Evolutionary conservation across 2,329 filamentous ascomycete genomes (phyloP).

Genomic region (Fusarium sp.): DNA sequence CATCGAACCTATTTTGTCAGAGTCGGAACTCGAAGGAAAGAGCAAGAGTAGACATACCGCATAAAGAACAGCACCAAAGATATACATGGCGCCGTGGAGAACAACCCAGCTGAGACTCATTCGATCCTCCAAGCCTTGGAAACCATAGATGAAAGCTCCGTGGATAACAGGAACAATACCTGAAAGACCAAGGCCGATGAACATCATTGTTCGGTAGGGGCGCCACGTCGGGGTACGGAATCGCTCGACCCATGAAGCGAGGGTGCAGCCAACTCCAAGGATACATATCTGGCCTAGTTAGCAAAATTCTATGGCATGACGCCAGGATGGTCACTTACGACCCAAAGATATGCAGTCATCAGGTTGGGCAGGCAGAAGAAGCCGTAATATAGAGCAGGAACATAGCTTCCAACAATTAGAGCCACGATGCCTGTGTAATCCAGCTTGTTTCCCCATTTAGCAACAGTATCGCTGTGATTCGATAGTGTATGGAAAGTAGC

Average conservation of each 20-base stretch:
- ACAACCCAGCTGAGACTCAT: conserved; percentile 87
- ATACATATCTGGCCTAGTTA: conserved; percentile 72
- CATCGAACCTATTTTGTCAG: conserved; percentile 71
- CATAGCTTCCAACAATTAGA: conserved; percentile 90
- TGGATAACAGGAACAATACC: conserved; percentile 87
- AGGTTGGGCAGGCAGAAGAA: conserved; percentile 77
- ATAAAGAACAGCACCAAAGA: conserved; percentile 86
- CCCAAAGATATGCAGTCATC: conserved; percentile 77
- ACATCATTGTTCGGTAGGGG: conserved; percentile 88
- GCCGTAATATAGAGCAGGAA: conserved; percentile 89
- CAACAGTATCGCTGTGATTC: conserved; percentile 84
- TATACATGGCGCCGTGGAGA: conserved; percentile 84
- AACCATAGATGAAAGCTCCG: conserved; percentile 75
- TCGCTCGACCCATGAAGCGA: conserved; percentile 80
- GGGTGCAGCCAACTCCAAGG: conserved; percentile 79
- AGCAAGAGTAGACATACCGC: conserved; percentile 67
- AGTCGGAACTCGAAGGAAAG: conserved; percentile 6
- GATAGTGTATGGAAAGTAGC: conserved; percentile 85
- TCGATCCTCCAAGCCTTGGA: conserved; percentile 71
- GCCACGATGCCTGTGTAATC: conserved; percentile 95
- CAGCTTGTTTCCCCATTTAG: conserved; percentile 88
- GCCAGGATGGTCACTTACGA: conserved; percentile 64
- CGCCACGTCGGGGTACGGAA: conserved; percentile 88
- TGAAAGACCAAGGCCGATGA: conserved; percentile 85
- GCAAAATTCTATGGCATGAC: background rate